Conservation (phyloP, 208 protist species). For the Histomonas meleagridis region DNA sequence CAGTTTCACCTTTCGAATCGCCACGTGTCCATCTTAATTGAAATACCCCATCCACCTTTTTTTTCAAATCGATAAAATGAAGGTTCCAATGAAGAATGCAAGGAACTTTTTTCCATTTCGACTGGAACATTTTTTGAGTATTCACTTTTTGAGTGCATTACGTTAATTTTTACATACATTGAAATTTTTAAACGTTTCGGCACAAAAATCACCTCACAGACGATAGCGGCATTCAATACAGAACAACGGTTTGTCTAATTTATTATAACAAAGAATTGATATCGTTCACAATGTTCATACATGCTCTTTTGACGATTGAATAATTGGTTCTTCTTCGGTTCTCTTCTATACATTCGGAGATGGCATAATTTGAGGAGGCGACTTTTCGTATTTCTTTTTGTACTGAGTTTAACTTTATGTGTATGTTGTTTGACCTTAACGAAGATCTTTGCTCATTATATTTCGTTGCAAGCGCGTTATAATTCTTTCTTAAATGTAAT, state of each 20-base stretch:
- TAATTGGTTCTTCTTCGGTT: background rate
- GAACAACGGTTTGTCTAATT: too few species aligned
- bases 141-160: too few species aligned
- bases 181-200: too few species aligned
- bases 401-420: background rate
- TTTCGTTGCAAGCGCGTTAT: background rate
- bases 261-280: conserved; percentile 26
- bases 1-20: background rate
- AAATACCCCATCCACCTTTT: background rate
- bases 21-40: background rate
- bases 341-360: background rate
- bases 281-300: background rate
- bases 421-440: background rate
- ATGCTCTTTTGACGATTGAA: background rate
- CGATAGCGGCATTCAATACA: too few species aligned
- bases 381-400: background rate
- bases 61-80: background rate
- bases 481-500: background rate
- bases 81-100: background rate
- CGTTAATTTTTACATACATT: too few species aligned
- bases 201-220: too few species aligned
- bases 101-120: background rate
- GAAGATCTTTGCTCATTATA: background rate
- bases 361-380: background rate
- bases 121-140: too few species aligned